A percentile compares a stretch with the other conserved stretches of the same genome.
phyloP scores from a whole-genome alignment of 495 filamentous ascomycete genomes.

The Hypoxylon rickii region DNA sequence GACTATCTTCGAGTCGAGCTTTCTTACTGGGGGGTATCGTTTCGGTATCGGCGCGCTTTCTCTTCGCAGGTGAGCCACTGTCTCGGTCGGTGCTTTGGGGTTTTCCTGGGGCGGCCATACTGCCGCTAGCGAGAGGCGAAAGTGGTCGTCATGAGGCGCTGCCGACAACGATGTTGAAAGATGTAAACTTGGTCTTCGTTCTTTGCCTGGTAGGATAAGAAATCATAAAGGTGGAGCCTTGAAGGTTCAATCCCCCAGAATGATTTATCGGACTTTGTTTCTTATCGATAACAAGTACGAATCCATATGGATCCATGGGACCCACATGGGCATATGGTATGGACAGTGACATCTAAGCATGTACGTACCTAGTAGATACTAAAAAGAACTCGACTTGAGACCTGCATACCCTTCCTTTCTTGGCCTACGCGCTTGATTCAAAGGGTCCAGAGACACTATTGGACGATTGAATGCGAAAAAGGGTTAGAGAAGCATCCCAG shows the following conservation, averaged over 20 bases:
- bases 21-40: slow-evolving; percentile 29
- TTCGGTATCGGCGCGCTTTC: slow-evolving; percentile 33
- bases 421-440: slow-evolving; percentile 5
- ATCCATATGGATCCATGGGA: no score
- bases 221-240: no score
- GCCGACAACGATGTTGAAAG: background rate
- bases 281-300: no score
- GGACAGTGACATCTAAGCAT: background rate
- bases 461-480: no score
- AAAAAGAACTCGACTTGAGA: no score
- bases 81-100: slow-evolving; percentile 5
- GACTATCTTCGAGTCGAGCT: slow-evolving; percentile 23
- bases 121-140: slow-evolving; percentile 5
- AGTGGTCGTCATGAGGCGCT: slow-evolving; percentile 10
- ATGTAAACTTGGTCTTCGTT: no score
- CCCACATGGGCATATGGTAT: no score
- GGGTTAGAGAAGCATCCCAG: no score
- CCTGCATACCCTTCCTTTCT: slow-evolving; percentile 1
- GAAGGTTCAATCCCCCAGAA: no score
- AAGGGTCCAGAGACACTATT: slow-evolving; percentile 6
- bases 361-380: no score
- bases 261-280: background rate
- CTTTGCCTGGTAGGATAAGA: no score
- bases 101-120: slow-evolving; percentile 13
- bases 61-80: slow-evolving; percentile 19